Base-by-base conservation (phyloP, 148 eudicot genomes). In the Arbutus unedo region DNA sequence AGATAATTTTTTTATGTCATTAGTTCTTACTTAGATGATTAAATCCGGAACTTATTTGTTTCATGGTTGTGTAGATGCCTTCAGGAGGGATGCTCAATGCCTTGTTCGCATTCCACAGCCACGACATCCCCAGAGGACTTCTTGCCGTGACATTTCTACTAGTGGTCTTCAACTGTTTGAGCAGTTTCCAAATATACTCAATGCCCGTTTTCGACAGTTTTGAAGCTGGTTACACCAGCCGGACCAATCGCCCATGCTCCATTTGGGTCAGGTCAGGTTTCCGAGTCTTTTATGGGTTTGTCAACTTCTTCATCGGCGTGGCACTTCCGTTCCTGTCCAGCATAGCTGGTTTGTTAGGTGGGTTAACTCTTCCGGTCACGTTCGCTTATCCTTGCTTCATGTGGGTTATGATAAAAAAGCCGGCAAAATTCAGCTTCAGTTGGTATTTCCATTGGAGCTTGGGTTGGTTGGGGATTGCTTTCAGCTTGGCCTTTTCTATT, bases 381-480 rank as follows among this genome's bases (percentile, higher is more conserved):
- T 96, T 96, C 48, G 99, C 99, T 0, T 96, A 96, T 86, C 99
- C 99, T 50, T 94, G 99, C 87, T 96, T 96, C 92, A 96, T 96
- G 99, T 96, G 99, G 99, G 96, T 93, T 67, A 92, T 96, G 66
- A 91, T 96, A 44, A 96, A 96, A 55, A 94, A 88, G 84, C 99
- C 99, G 0, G 80, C 90, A 1, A 94, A 90, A 81, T 86, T 86
- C 83, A 93, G 95, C 90, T 92, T 90, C 83, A 94, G 87, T 54
- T 96, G 99, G 99, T 96, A 96, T 60, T 91, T 94, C 11, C 87
- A 96, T 83, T 96, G 99, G 99, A 84, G 81, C 55, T 79, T 96
- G 19, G 99, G 99, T n/a, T 96, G 99, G 99, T 84, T 96, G 5
- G 99, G 99, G 2, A 84, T 96, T 73, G 99, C 93, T 18, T 96